A percentile compares a stretch with the other conserved stretches of the same genome.
Evolutionary conservation across 192 early-diverging fungal genomes (phyloP).

Genomic region (Linderina pennispora): DNA sequence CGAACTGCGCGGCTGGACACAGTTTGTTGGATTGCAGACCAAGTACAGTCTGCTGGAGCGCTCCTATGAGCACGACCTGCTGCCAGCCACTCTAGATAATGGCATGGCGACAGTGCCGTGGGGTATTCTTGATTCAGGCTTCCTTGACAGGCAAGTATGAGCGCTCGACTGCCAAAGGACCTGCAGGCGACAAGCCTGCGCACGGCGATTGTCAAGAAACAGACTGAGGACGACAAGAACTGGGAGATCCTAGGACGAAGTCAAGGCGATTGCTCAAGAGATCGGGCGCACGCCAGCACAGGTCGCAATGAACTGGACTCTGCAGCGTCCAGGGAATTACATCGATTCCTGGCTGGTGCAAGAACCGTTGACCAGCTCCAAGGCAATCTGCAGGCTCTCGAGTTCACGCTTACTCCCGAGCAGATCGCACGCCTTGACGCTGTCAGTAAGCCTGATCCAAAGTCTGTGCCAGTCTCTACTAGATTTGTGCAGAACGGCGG

Average conservation of each 20-base stretch:
- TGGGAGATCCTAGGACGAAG: slow-evolving; percentile 45
- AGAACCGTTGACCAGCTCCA: slow-evolving; percentile 24
- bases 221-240: slow-evolving; percentile 4
- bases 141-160: slow-evolving; percentile 45
- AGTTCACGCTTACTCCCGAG: slow-evolving; percentile 22
- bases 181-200: neutral
- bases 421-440: slow-evolving; percentile 29
- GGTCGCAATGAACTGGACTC: slow-evolving; percentile 45
- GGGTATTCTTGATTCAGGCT: slow-evolving; percentile 51
- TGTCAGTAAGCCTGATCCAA: slow-evolving; percentile 22
- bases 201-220: neutral
- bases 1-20: slow-evolving; percentile 30
- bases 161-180: neutral
- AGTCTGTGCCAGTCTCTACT: slow-evolving; percentile 13
- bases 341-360: slow-evolving; percentile 26
- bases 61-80: slow-evolving; percentile 46
- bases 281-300: slow-evolving; percentile 32
- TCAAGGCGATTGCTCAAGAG: slow-evolving; percentile 38
- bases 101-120: slow-evolving; percentile 48
- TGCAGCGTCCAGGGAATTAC: slow-evolving; percentile 44
- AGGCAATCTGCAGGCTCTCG: slow-evolving; percentile 26
- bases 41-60: slow-evolving; percentile 24
- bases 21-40: slow-evolving; percentile 37
- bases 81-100: slow-evolving; percentile 19
- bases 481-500: neutral